Percentiles rank a stretch among this genome's conserved stretches.
Evolutionary conservation across 2,329 filamentous ascomycete genomes (phyloP).

Genomic region (Orbilia ellipsospora): DNA sequence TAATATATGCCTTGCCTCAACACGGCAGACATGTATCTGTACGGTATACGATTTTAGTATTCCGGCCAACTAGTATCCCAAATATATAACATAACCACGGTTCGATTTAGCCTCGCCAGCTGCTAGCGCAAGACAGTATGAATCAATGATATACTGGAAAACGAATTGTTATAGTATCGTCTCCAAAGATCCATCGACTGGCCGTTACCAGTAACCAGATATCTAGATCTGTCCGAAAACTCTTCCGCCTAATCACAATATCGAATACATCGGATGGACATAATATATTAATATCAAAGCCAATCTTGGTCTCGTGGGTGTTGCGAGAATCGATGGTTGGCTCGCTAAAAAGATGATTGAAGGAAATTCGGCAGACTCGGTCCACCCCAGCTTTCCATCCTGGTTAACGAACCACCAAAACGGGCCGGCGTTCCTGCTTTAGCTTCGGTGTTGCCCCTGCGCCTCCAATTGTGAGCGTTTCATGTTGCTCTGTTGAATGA

Average conservation of each 20-base stretch:
- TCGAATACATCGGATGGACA: too few relatives aligned
- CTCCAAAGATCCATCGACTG: constrained; percentile 6
- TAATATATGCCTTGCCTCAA: not conserved
- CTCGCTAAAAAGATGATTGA: constrained; percentile 25
- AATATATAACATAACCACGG: not conserved
- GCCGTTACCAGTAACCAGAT: constrained; percentile 7
- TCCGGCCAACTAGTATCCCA: not conserved
- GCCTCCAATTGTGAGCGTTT: constrained; percentile 27
- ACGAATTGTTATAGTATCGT: not conserved
- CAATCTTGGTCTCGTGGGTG: not conserved
- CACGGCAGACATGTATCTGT: not conserved
- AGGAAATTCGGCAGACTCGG: constrained; percentile 33
- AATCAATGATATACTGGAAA: too few relatives aligned
- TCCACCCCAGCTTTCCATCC: constrained; percentile 37
- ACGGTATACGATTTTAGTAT: not conserved
- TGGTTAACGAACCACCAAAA: constrained; percentile 23
- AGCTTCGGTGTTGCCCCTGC: constrained; percentile 22
- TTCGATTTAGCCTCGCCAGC: not conserved
- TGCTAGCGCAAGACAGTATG: too few relatives aligned
- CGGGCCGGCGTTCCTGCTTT: constrained; percentile 56
- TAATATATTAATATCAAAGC: not conserved
- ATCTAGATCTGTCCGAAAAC: not conserved
- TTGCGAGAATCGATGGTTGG: constrained; percentile 4
- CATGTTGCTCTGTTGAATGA: constrained; percentile 7
- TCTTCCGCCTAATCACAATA: constrained; percentile 3